Base-by-base conservation (phyloP, 306 rosid genomes). In the Cercis canadensis region DNA sequence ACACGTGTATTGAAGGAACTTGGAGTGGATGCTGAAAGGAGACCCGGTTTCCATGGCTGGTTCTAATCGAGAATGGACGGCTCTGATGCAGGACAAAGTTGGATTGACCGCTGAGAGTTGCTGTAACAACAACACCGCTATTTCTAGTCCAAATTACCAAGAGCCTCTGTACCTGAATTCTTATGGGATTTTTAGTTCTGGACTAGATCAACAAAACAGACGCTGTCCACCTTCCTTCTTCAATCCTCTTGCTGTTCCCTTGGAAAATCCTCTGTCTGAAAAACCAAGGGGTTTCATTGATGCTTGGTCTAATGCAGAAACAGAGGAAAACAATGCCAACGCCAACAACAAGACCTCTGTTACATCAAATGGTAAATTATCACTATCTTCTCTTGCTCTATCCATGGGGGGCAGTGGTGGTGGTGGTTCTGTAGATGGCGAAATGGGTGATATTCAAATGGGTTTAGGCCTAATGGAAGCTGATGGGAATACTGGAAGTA, bases 21-120 rank as follows among this genome's bases (percentile, higher is more conserved):
- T 86, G 82, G 92, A 82, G 29, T 88, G 96, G 96, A 74, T 79
- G 86, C 74, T 77, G 80, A 86, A 77, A 66, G 84, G 75, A 69
- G 89, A 85, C 45, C 73, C 84, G 11, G 69, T 77, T 51, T 67
- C 86, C 15, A 77, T 77, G 72, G 77, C 80, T n/a, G 72, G 80
- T 53, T 73, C 87, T 8, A 81, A 76, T 36, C 76, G 67, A 55
- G 82, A 63, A 75, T 90, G 92, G 94, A 81, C 80, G 11, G 52
- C 77, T 74, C 62, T 87, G 69, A 68, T 86, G 81, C 86, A 82
- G 14, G 61, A 71, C 76, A 89, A 77, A 77, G 58, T 77, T 41
- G 90, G 72, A 71, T 46, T 82, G 58, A 67, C 41, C 65, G 67
- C 74, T 32, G 76, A 49, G 56, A 60, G 81, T 34, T 82, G 40